Base-by-base conservation (phyloP, 2,329 filamentous ascomycete genomes). In the Aspergillus melleus region DNA sequence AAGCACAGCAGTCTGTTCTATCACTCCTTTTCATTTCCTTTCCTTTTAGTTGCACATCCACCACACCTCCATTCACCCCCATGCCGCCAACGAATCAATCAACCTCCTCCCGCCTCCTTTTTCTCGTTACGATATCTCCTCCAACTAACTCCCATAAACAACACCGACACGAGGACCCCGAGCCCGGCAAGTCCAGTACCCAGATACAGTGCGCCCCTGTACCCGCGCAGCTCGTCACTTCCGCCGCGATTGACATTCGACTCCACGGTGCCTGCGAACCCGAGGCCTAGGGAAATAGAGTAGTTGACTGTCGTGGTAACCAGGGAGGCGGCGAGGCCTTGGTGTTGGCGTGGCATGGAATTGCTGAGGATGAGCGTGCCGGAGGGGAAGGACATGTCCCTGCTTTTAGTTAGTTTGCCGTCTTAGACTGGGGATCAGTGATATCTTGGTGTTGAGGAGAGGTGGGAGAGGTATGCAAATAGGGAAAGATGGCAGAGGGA, bases 261-360 rank as follows among this genome's bases (percentile, higher is more conserved):
- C 68, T 90, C 86, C 2, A 89, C 83, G 0, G 86, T 89, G 0
- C 87, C 87, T 0, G 88, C 88, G 51, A 91, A 81, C 0, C 88
- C 88, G 0, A 91, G 79, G 0, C 86, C 87, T 2, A 90, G 73
- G 0, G 86, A 86, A 46, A 90, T 89, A 55, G 83, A 83, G 70
- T 90, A 91, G 73, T 91, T 90, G 60, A 90, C 84, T 9, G 86
- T 80, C 0, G 87, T 89, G 59, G 82, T 86, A 22, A 89, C 84
- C 4, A 90, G 70, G 26, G 81, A 85, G 1, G 80, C 81, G 1
- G 82, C 80, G n/a, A 84, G 74, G 16, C 83, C 83, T 67, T 84
- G 82, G 55, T 82, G 77, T 53, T 80, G 72, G 47, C 75, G 74
- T 1, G 72, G 66, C 59, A 82, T 76, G 2, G 76, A 76, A 64